Evolutionary conservation across 2,329 filamentous ascomycete species (phyloP), one percentile per base, ranked within the genome.

Genomic region (Aureobasidium sp.): DNA sequence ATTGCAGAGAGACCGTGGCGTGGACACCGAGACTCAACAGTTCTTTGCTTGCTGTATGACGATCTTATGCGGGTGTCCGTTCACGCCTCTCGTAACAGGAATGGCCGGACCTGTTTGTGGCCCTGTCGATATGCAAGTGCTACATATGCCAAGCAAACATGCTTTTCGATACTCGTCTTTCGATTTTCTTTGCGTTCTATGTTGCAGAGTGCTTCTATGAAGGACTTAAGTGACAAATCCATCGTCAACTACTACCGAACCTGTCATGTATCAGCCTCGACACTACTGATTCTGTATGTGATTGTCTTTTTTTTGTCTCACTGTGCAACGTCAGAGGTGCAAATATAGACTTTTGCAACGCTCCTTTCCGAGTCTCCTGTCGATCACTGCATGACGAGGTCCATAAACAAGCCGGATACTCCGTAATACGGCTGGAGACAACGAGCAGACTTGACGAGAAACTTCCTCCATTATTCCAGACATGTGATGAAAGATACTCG

Each of bases 1-100:
- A 29, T 34, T 34, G 30, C 30, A 44, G 41, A 58, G 32, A 21
- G 21, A 21, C 21, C 21, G 21, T 21, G 21, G 21, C 21, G 21
- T 21, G 21, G 21, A 11, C 34, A 16, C 32, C 21, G 41, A 9
- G 16, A 11, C 54, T 47, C 54, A 58, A 58, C 54, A 58, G 21
- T 47, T 44, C 34, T 30, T 14, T 42, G 50, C 54, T 49, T 25
- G 29, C 39, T 11, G 53, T 21, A 58, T 58, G 54, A 58, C 54
- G 54, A 37, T 58, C 54, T 27, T n/a, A 25, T 47, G 39, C 30
- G 54, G 41, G 41, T 42, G 53, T 57, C 53, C 32, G 49, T 54
- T 54, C 29, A 14, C 39, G 13, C 13, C 29, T 16, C 53, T 34
- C 42, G 42, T 47, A 42, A 49, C 29, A 44, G 25, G 14, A 42